Conservation (phyloP, 768 basidiomycete genomes). For the Naganishia kalamii region DNA sequence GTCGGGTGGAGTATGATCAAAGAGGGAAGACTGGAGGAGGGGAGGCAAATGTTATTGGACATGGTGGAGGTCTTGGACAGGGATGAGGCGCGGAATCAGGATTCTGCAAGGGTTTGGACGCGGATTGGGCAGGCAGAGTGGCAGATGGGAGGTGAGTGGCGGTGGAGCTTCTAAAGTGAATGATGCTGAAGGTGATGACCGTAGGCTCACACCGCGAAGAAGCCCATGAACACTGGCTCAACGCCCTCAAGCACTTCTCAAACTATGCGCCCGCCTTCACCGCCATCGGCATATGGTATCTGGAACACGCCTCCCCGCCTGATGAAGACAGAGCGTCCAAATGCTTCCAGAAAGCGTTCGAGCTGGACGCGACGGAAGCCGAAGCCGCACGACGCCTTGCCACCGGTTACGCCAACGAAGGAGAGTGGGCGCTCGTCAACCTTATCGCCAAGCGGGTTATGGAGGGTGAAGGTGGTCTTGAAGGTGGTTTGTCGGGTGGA, state of each 20-base stretch:
- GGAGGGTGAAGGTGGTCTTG: conserved; percentile 79
- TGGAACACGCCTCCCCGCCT: conserved; percentile 61
- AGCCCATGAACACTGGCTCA: conserved; percentile 72
- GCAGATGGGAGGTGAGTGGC: conserved; percentile 60
- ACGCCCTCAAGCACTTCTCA: conserved; percentile 65
- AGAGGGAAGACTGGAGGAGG: conserved; percentile 38
- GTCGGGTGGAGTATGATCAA: conserved; percentile 74
- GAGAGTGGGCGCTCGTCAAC: conserved; percentile 93
- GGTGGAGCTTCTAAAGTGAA: neutral
- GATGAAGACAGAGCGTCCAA: conserved; percentile 82
- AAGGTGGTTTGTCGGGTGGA: conserved; percentile 53
- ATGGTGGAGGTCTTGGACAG: conserved; percentile 45
- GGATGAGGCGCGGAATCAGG: conserved; percentile 52
- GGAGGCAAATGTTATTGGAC: conserved; percentile 36
- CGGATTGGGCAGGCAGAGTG: conserved; percentile 71
- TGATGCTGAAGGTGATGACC: conserved; percentile 6
- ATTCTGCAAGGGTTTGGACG: conserved; percentile 76
- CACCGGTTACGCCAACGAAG: conserved; percentile 81
- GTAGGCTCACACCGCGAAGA: conserved; percentile 56
- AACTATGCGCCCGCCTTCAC: conserved; percentile 87
- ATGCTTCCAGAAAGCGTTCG: conserved; percentile 97
- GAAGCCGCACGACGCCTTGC: conserved; percentile 78
- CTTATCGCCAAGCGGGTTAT: conserved; percentile 88
- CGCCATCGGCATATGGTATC: conserved; percentile 83
- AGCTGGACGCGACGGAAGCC: conserved; percentile 81